Evolutionary conservation across 1,284 basidiomycete genomes (phyloP).

Genomic region (Moesziomyces sp.): DNA sequence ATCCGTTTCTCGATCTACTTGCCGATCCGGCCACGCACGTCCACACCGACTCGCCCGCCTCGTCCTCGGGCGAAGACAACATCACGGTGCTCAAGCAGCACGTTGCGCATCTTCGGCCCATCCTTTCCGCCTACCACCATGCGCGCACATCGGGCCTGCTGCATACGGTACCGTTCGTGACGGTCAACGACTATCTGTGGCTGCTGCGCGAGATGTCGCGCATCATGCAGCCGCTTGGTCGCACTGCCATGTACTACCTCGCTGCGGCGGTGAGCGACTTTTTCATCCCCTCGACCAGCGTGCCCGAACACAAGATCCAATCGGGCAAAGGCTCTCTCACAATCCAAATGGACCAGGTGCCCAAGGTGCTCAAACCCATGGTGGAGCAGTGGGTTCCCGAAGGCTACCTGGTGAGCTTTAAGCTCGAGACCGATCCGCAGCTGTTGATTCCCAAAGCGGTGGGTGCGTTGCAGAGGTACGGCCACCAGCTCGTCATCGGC

Average conservation of each 20-base stretch:
- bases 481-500: constrained; percentile 96
- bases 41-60: constrained; percentile 19
- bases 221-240: constrained; percentile 74
- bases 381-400: constrained; percentile 92
- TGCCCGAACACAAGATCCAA: constrained; percentile 98
- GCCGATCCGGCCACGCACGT: constrained; percentile 71
- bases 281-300: constrained; percentile 87
- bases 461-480: constrained; percentile 87
- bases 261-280: constrained; percentile 98
- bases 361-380: constrained; percentile 91
- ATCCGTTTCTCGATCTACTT: constrained; percentile 96
- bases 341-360: constrained; percentile 98
- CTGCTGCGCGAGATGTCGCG: constrained; percentile 81
- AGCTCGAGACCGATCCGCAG: constrained; percentile 90
- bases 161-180: constrained; percentile 89
- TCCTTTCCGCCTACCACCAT: constrained; percentile 83
- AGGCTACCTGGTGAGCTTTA: constrained; percentile 95
- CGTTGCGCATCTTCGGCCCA: constrained; percentile 75
- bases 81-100: constrained; percentile 78
- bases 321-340: constrained; percentile 85
- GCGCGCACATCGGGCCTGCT: constrained; percentile 80
- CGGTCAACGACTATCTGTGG: constrained; percentile 96
- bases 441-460: constrained; percentile 91
- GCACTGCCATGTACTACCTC: constrained; percentile 89
- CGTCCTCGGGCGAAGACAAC: constrained; percentile 44